Conservation (phyloP, 2,329 filamentous ascomycete genomes). For the Paecilomyces formosus region DNA sequence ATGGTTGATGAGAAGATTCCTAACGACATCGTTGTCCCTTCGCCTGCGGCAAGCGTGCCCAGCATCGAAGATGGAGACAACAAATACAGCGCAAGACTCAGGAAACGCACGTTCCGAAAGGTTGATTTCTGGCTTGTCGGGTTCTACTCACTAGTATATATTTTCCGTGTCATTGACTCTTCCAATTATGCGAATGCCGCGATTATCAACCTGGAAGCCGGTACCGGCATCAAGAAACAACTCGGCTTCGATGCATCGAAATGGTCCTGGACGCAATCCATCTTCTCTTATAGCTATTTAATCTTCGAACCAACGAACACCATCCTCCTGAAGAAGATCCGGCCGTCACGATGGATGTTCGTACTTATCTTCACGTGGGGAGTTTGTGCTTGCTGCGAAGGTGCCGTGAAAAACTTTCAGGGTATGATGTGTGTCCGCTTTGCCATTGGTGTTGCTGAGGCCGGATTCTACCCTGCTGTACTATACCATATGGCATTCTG, state of each 20-base stretch:
- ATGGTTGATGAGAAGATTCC: neutral
- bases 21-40: neutral
- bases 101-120: conserved; percentile 25
- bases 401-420: conserved; percentile 25
- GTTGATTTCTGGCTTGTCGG: conserved; percentile 23
- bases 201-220: conserved; percentile 34
- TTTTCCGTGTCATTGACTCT: conserved; percentile 34
- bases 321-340: conserved; percentile 28
- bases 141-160: conserved; percentile 31
- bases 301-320: conserved; percentile 34
- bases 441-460: conserved; percentile 28
- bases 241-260: conserved; percentile 23
- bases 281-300: conserved; percentile 35
- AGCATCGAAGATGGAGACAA: neutral
- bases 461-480: conserved; percentile 29
- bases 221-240: conserved; percentile 33
- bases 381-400: conserved; percentile 26
- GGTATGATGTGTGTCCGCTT: conserved; percentile 34
- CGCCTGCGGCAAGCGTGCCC: neutral
- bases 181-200: conserved; percentile 34
- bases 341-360: conserved; percentile 30
- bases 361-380: conserved; percentile 29
- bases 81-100: conserved; percentile 10
- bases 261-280: conserved; percentile 34
- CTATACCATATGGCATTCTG: conserved; percentile 34